Evolutionary conservation across 2,329 filamentous ascomycete genomes (phyloP).

Genomic region (Metarhizium rileyi): DNA sequence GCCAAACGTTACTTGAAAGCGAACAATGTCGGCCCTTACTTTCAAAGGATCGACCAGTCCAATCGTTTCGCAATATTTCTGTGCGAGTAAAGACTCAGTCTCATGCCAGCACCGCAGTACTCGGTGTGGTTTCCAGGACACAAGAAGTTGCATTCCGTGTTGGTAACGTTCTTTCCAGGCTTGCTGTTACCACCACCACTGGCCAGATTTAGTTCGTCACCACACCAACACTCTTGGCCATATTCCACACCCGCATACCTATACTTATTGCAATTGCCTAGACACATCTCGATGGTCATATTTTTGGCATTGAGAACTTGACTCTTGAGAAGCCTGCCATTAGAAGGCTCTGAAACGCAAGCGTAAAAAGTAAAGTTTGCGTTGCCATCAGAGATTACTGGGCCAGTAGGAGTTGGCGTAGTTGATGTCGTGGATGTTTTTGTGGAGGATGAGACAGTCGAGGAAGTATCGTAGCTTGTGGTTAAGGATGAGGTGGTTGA

Average conservation of each 20-base stretch:
- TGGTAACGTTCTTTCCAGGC: conserved; percentile 20
- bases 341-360: conserved; percentile 24
- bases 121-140: conserved; percentile 24
- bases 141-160: conserved; percentile 20
- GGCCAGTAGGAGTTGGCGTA: conserved; percentile 15
- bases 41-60: not conserved
- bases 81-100: conserved; percentile 22
- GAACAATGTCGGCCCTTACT: not conserved
- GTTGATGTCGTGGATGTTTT: conserved; percentile 8
- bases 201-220: conserved; percentile 19
- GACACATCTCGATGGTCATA: conserved; percentile 25
- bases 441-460: not conserved
- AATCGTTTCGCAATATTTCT: conserved; percentile 4
- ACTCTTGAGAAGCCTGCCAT: conserved; percentile 20
- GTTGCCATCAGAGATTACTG: conserved; percentile 22
- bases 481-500: conserved; percentile 1
- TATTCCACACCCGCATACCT: conserved; percentile 28
- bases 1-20: not conserved
- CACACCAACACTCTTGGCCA: conserved; percentile 29
- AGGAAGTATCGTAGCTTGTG: conserved; percentile 1
- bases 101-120: conserved; percentile 21
- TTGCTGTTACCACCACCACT: conserved; percentile 14
- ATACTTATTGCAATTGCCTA: conserved; percentile 23
- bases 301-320: conserved; percentile 21
- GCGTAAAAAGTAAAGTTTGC: conserved; percentile 28